Base-by-base conservation (phyloP, 257 asterid species). In the Gardenia jasminoides region DNA sequence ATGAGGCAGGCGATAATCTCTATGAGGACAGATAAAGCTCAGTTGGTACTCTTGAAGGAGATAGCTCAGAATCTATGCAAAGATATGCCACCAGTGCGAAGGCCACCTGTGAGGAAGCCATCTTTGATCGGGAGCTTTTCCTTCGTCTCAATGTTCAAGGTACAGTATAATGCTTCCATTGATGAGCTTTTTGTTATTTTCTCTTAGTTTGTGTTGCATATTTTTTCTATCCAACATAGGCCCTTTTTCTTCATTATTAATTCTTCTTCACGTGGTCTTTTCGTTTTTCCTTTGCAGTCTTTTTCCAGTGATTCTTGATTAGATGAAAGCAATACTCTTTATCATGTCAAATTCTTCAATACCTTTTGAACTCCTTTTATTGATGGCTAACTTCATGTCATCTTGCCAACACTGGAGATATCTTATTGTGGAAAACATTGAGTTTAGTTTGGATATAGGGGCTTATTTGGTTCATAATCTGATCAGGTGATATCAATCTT, bases 1-100 rank as follows among this genome's bases (percentile, higher is more conserved):
- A 92, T 95, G 99, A 89, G 97, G 89, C 98, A 90, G 82, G 91
- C 97, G 79, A 88, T 95, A 68, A 81, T 93, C 75, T 89, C 98
- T 62, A 86, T 92, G 82, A 91, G 96, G 77, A 95, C 97, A 69
- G 97, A 95, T 79, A 95, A 91, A 84, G 98, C 97, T 75, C 99
- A 95, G 66, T 80, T 93, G 80, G 86, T 88, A 30, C 78, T 95
- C 88, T 81, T 93, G 90, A 93, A 91, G 88, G 98, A 95, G 91
- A 95, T 95, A 56, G 99, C 99, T 83, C 98, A 92, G 80, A 89
- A 91, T 82, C 83, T 93, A 84, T 90, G 91, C 76, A 88, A 91
- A 80, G 96, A 91, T 78, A 89, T 87, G 94, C 77, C 97, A 74
- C 90, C 94, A 36, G 65, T 88, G 69, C 89, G 74, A 84, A 86